These are phyloP conservation scores for Sphaerostilbella broomeana DNA, from an alignment of 2,329 filamentous ascomycete genomes.

Conservation along the genomic window DNA sequence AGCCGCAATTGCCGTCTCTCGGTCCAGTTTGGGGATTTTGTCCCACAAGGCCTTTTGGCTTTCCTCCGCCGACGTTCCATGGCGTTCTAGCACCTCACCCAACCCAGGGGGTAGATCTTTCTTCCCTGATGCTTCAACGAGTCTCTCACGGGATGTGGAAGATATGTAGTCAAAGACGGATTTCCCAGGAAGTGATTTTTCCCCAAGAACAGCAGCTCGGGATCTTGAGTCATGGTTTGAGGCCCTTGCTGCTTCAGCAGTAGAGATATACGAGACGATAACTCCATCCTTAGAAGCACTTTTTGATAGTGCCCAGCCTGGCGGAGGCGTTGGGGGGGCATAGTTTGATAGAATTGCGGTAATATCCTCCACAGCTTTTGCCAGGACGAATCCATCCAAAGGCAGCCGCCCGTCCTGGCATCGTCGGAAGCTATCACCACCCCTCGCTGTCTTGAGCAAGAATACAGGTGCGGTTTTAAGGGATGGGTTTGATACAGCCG, in stretches of 20 bases:
- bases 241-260: constrained; percentile 69
- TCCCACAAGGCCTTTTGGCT: constrained; percentile 51
- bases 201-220: constrained; percentile 74
- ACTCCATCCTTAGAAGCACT: constrained; percentile 15
- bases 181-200: constrained; percentile 72
- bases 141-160: constrained; percentile 65
- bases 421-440: constrained; percentile 39
- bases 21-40: constrained; percentile 58
- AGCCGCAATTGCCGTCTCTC: constrained; percentile 60
- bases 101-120: constrained; percentile 68
- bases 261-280: constrained; percentile 49
- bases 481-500: constrained; percentile 54
- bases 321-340: constrained; percentile 60
- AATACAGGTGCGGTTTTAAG: constrained; percentile 66
- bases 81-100: constrained; percentile 64
- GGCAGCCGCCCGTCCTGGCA: constrained; percentile 80
- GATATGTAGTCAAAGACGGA: constrained; percentile 94
- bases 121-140: constrained; percentile 70
- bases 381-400: constrained; percentile 72
- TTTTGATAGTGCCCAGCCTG: constrained; percentile 66
- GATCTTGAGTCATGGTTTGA: constrained; percentile 69
- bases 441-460: constrained; percentile 50
- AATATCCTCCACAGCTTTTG: constrained; percentile 41
- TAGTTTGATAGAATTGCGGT: constrained; percentile 36
- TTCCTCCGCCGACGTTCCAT: constrained; percentile 56